Base-by-base conservation (phyloP, 768 basidiomycete species). In the Hygrophoropsis aurantiaca region DNA sequence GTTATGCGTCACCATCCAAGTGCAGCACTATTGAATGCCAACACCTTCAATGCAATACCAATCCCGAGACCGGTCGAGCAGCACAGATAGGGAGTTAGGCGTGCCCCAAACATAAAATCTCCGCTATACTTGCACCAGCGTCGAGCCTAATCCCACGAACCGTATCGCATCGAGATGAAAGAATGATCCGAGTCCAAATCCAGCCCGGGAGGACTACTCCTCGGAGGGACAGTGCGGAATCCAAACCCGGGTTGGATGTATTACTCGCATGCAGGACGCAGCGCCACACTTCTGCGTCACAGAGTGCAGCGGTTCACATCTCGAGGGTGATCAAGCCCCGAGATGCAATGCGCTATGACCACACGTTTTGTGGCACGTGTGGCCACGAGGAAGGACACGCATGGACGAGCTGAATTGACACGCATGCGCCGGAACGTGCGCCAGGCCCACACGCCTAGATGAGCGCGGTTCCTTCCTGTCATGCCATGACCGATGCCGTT, bases 11-110 rank as follows among this genome's bases (percentile, higher is more conserved):
- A n/a, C n/a, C n/a, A n/a, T n/a, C n/a, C n/a, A n/a, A n/a, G n/a
- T n/a, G n/a, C n/a, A n/a, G n/a, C n/a, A n/a, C n/a, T n/a, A n/a
- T n/a, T n/a, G n/a, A n/a, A n/a, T 44, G 46, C 51, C 54, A 6
- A 52, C 60, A 56, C 51, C 55, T 58, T 56, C 59, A 59, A 55
- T 52, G 52, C 52, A 46, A 59, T 50, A 57, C 46, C 55, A 51
- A 64, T 56, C 59, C 58, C 58, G 62, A 60, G 62, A 65, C 55
- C 61, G 62, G 62, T 67, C 59, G 55, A 66, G 59, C 47, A 54
- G 61, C 66, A 59, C 62, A 59, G 58, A 56, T 55, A 30, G 54
- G 65, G 64, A 61, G 61, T 51, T n/a, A 61, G 46, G 40, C 20
- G 37, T 27, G 48, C 52, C 38, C 56, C 46, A 36, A 55, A n/a